Evolutionary conservation across 179 eudicot genomes (phyloP).

Genomic region (Patellifolia procumbens): DNA sequence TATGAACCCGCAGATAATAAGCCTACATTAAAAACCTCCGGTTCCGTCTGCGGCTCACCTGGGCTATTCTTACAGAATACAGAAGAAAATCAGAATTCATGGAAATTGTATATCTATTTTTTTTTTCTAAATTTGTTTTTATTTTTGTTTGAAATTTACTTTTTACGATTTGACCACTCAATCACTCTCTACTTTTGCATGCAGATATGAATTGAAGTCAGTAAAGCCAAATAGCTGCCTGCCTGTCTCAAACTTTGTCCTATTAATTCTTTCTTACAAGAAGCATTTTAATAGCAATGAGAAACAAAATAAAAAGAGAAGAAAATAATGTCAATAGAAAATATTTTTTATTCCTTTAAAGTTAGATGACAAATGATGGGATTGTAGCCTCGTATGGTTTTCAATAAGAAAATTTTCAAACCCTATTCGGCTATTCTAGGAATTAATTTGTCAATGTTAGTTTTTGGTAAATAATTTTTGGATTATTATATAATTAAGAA

Average conservation of each 20-base stretch:
- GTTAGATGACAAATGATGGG: too few relatives aligned
- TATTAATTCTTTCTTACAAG: slow-evolving; percentile 13
- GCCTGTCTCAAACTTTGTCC: slow-evolving; percentile 21
- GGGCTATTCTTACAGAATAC: slow-evolving; percentile 8
- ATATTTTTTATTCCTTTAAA: too few relatives aligned
- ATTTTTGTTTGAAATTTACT: neutral
- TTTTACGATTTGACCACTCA: slow-evolving; percentile 39
- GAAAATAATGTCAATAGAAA: neutral
- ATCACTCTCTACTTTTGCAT: slow-evolving; percentile 28
- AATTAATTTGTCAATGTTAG: too few relatives aligned
- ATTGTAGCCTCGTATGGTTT: too few relatives aligned
- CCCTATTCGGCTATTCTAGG: too few relatives aligned
- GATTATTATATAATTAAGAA: too few relatives aligned
- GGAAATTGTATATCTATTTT: too few relatives aligned
- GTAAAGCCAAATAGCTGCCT: slow-evolving; percentile 31
- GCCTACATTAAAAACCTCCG: slow-evolving; percentile 17
- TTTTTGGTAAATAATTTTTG: too few relatives aligned
- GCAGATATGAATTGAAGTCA: slow-evolving; percentile 32
- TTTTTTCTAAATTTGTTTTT: neutral
- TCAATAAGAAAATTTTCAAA: too few relatives aligned
- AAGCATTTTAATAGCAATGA: neutral
- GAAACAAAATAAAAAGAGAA: neutral
- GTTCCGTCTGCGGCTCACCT: slow-evolving; percentile 26
- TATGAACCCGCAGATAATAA: slow-evolving; percentile 32
- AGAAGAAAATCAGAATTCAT: neutral